Percentiles rank a stretch among this genome's conserved stretches.
Evolutionary conservation across 2,329 filamentous ascomycete species (phyloP).

Genomic region (Taxawa tesnikishii): DNA sequence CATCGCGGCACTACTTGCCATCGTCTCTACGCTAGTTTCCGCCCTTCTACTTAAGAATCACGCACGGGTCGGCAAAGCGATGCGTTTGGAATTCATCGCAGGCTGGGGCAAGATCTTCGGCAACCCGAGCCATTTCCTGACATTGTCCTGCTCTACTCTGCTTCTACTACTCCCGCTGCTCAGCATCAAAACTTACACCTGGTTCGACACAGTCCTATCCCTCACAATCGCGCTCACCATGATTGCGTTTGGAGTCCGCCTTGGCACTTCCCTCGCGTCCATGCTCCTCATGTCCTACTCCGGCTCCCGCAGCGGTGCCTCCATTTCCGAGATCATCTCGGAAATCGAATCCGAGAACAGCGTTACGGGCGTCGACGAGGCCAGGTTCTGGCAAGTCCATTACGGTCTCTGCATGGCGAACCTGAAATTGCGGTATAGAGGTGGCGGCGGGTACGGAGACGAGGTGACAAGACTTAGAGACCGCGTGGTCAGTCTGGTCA

Average conservation of each 20-base stretch:
- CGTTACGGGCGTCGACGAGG: constrained; percentile 71
- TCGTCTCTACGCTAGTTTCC: constrained; percentile 71
- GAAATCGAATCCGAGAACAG: constrained; percentile 74
- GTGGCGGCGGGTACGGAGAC: constrained; percentile 52
- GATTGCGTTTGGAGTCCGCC: constrained; percentile 72
- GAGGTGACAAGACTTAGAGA: constrained; percentile 61
- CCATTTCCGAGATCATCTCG: constrained; percentile 62
- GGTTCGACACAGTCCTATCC: constrained; percentile 74
- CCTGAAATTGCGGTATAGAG: constrained; percentile 60
- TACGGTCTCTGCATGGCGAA: constrained; percentile 96
- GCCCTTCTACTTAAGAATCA: constrained; percentile 84
- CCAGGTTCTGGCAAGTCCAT: constrained; percentile 97
- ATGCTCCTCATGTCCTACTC: constrained; percentile 93
- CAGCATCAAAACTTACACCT: constrained; percentile 65
- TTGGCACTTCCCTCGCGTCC: constrained; percentile 74
- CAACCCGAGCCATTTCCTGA: constrained; percentile 92
- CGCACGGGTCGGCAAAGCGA: constrained; percentile 79
- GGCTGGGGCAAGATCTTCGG: constrained; percentile 75
- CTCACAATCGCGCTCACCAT: constrained; percentile 73
- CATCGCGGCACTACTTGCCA: constrained; percentile 67
- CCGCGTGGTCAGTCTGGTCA: constrained; percentile 64
- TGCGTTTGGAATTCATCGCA: constrained; percentile 74
- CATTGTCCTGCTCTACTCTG: constrained; percentile 70
- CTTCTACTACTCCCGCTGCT: constrained; percentile 74
- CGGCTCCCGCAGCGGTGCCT: constrained; percentile 28